Percentiles rank a stretch among this genome's conserved stretches.
These are phyloP conservation scores for Phylloporus arenicola DNA, from an alignment of 768 basidiomycete species.

Conservation along the genomic window DNA sequence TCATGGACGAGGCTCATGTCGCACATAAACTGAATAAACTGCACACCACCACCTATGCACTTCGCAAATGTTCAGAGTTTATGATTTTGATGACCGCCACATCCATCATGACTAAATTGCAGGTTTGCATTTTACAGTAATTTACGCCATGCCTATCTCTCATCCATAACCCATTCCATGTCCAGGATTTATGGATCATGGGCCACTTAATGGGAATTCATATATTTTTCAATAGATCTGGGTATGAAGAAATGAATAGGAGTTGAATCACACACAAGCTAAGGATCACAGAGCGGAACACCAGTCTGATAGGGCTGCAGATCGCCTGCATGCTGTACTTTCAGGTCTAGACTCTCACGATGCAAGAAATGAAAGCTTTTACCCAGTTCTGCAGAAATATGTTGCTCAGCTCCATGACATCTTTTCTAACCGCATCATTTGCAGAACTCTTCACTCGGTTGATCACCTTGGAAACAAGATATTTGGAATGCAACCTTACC, in stretches of 20 bases:
- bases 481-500: background rate
- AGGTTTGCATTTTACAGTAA: background rate
- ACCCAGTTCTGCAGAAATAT: background rate
- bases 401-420: background rate
- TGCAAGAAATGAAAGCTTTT: background rate
- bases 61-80: fast-evolving
- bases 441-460: background rate
- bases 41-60: background rate
- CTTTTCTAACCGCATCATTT: background rate
- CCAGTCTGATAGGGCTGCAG: background rate
- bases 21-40: constrained; percentile 3
- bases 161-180: background rate
- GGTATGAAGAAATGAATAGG: background rate
- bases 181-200: constrained; percentile 7
- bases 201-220: background rate
- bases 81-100: constrained; percentile 1
- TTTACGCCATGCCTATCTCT: no score
- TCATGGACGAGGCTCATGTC: constrained; percentile 4
- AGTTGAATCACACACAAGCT: background rate
- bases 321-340: background rate
- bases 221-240: fast-evolving
- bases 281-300: background rate
- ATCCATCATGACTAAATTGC: constrained; percentile 3
- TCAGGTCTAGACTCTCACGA: background rate
- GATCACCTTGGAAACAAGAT: background rate